Percentiles rank a stretch among this genome's conserved stretches.
Evolutionary conservation across 805 yeast species (phyloP).

Genomic region (Hanseniaspora nectarophila): DNA sequence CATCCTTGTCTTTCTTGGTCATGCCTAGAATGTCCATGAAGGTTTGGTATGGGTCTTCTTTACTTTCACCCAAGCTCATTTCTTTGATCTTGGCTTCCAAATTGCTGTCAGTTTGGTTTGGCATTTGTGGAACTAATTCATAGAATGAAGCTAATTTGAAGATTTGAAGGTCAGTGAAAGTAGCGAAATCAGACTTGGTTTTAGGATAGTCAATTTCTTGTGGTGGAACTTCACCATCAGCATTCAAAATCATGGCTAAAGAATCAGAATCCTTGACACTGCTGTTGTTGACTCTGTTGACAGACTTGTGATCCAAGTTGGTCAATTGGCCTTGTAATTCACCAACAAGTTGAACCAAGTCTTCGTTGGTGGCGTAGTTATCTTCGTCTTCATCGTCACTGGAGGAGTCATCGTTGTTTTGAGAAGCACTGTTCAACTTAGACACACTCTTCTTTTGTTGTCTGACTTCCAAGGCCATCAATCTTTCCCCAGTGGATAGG

Average conservation of each 20-base stretch:
- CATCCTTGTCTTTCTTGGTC: conserved; percentile 39
- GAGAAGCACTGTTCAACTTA: conserved; percentile 13
- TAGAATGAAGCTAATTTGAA: conserved; percentile 56
- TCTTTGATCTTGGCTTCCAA: conserved; percentile 39
- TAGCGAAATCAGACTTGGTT: conserved; percentile 42
- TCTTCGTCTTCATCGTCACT: conserved; percentile 65
- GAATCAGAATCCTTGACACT: conserved; percentile 32
- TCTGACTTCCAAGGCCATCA: conserved; percentile 55
- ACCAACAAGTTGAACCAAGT: conserved; percentile 72
- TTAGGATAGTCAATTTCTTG: conserved; percentile 41
- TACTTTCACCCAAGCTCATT: conserved; percentile 29
- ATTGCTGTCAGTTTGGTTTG: conserved; percentile 39
- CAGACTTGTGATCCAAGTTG: conserved; percentile 60
- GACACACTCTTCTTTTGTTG: conserved; percentile 33
- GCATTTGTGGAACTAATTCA: conserved; percentile 60
- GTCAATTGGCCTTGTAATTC: conserved; percentile 85
- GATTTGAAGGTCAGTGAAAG: conserved; percentile 35
- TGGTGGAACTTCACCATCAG: conserved; percentile 64
- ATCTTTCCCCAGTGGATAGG: conserved; percentile 67
- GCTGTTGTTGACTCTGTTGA: conserved; percentile 58
- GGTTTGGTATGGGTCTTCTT: conserved; percentile 22
- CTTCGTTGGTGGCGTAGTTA: conserved; percentile 69
- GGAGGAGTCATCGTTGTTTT: conserved; percentile 47
- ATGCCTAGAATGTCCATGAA: conserved; percentile 23
- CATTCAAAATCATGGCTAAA: conserved; percentile 60